Percentiles rank a stretch among this genome's conserved stretches.
Conservation (phyloP, 148 eudicot genomes). For the Nepenthes mirabilis region DNA sequence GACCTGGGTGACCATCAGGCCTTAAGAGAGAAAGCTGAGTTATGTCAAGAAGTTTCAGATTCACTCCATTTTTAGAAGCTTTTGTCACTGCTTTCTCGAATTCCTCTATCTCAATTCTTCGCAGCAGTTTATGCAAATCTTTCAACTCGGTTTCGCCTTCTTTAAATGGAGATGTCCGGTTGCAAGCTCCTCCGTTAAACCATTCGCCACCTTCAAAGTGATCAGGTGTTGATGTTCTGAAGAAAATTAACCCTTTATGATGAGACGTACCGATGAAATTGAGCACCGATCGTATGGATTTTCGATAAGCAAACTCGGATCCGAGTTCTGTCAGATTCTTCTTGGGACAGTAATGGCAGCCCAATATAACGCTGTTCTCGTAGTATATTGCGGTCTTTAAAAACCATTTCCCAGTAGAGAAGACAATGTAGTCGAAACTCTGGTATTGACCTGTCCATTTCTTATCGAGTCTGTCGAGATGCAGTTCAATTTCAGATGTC, state of each 20-base stretch:
- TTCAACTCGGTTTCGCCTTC: slow-evolving; percentile 40
- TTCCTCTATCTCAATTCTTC: slow-evolving; percentile 59
- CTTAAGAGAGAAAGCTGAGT: slow-evolving; percentile 48
- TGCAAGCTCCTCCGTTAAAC: slow-evolving; percentile 57
- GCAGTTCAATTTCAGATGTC: slow-evolving; percentile 33
- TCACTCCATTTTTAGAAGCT: slow-evolving; percentile 45
- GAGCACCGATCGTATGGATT: slow-evolving; percentile 26
- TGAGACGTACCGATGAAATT: slow-evolving; percentile 32
- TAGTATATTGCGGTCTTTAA: slow-evolving; percentile 36
- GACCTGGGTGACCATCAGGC: slow-evolving; percentile 90
- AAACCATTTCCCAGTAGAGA: slow-evolving; percentile 61
- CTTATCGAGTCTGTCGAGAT: slow-evolving; percentile 44
- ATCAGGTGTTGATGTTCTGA: slow-evolving; percentile 54
- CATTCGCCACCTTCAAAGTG: slow-evolving; percentile 85
- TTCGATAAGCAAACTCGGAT: slow-evolving; percentile 37
- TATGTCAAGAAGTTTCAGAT: slow-evolving; percentile 46
- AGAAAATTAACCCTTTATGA: slow-evolving; percentile 41
- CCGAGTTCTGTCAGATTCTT: slow-evolving; percentile 26
- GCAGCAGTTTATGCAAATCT: slow-evolving; percentile 23
- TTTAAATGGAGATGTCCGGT: slow-evolving; percentile 41
- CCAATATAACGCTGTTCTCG: slow-evolving; percentile 27
- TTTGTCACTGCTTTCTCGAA: slow-evolving; percentile 27
- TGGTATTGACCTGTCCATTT: slow-evolving; percentile 28
- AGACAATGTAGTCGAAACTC: slow-evolving; percentile 39
- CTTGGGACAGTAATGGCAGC: slow-evolving; percentile 41